phyloP scores from a whole-genome alignment of 2,329 filamentous ascomycete species.

The Leptographium lundbergii region DNA sequence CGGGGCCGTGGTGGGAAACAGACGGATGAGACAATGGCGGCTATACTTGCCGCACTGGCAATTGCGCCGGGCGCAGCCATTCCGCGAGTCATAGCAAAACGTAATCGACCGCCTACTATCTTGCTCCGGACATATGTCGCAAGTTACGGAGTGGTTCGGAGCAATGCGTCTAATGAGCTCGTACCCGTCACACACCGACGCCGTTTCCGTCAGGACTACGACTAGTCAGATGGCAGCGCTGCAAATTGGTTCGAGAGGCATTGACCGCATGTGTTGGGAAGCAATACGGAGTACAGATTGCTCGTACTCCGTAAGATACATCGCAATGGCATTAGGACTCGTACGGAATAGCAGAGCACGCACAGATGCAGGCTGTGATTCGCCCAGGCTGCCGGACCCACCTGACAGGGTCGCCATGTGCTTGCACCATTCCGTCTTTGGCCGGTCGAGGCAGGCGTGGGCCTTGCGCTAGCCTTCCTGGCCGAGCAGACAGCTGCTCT shows the following conservation, averaged over 20 bases:
- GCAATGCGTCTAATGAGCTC: too few relatives aligned
- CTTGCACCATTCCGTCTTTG: conserved; percentile 7
- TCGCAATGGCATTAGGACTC: too few relatives aligned
- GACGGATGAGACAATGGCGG: background rate
- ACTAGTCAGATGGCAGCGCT: background rate
- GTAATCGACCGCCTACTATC: too few relatives aligned
- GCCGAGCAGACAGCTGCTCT: background rate
- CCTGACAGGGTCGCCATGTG: conserved; percentile 10
- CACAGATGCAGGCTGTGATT: background rate
- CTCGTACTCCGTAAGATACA: too few relatives aligned
- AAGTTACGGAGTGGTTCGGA: too few relatives aligned
- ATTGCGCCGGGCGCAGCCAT: too few relatives aligned
- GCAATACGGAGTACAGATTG: too few relatives aligned
- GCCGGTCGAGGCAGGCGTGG: background rate
- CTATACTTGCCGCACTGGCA: background rate
- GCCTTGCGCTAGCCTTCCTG: background rate
- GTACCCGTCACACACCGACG: background rate
- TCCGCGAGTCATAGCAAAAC: too few relatives aligned
- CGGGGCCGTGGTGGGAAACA: background rate
- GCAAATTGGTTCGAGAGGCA: background rate
- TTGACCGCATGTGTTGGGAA: too few relatives aligned
- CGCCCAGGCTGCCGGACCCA: background rate
- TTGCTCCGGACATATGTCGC: too few relatives aligned
- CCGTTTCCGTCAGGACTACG: background rate
- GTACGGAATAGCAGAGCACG: background rate